Evolutionary conservation across 2,329 filamentous ascomycete species (phyloP).

Genomic region (Penicillium sp.): DNA sequence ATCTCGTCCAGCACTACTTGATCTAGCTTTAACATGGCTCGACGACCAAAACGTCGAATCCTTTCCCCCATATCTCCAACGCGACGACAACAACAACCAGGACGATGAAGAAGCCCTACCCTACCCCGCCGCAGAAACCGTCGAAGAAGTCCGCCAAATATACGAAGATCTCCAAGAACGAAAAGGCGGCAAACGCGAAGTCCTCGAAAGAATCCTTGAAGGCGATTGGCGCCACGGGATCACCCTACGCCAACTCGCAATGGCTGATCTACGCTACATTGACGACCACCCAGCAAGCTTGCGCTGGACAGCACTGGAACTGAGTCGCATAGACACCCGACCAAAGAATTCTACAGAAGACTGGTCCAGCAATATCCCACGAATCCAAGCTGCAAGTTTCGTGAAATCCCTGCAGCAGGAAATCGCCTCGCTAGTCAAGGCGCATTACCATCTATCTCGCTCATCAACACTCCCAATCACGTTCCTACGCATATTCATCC

Average conservation of each 20-base stretch:
- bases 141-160: constrained; percentile 65
- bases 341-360: constrained; percentile 28
- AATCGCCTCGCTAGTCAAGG: constrained; percentile 75
- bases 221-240: constrained; percentile 59
- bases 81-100: constrained; percentile 49
- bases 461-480: constrained; percentile 64
- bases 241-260: constrained; percentile 56
- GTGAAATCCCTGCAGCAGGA: constrained; percentile 72
- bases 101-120: constrained; percentile 64
- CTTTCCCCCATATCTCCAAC: constrained; percentile 60
- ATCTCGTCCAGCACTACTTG: constrained; percentile 69
- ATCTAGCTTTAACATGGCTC: constrained; percentile 76
- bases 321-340: constrained; percentile 32
- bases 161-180: constrained; percentile 62
- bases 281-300: constrained; percentile 53
- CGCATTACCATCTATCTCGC: constrained; percentile 78
- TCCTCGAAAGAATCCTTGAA: constrained; percentile 57
- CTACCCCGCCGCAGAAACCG: constrained; percentile 66
- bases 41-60: constrained; percentile 62
- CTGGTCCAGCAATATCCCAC: constrained; percentile 53
- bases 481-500: constrained; percentile 74
- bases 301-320: constrained; percentile 56
- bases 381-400: constrained; percentile 79
- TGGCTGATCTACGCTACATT: constrained; percentile 54
- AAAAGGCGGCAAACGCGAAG: constrained; percentile 54